Base-by-base conservation (phyloP, 169 alveolate species). In the Cryptosporidium sp. region DNA sequence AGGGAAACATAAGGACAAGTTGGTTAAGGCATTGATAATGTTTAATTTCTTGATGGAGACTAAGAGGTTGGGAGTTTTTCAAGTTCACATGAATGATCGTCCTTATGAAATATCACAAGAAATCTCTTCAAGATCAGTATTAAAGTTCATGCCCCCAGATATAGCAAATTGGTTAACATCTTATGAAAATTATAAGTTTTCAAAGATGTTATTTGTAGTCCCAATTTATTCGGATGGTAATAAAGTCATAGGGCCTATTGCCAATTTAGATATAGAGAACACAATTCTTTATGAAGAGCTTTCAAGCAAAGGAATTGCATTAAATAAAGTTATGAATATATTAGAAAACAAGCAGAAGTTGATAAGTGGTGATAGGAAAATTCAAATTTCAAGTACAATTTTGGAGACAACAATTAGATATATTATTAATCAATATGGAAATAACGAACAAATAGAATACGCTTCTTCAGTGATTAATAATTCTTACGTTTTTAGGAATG, bases 71-170 rank as follows among this genome's bases (percentile, higher is more conserved):
- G 70, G 70, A 37, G 86, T 62, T 31, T 18, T 73, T 37, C 86
- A 73, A 37, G 55, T 16, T 52, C 86, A 73, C 21, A 33, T 12
- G 21, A n/a, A 14, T n/a, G 26, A 14, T 33, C 14, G 6, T 16
- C 71, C 86, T 12, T 73, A 21, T 51, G 55, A 73, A 1, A 73
- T 73, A 31, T 23, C 43, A 52, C 62, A 59, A 37, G 86, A 73
- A n/a, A 26, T 59, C 29, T 37, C 37, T 14, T 37, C 51, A 18
- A 21, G 29, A 4, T 55, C 86, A 26, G 29, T 73, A 62, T 31
- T 73, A 39, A 73, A 21, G 7, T 73, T 51, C 55, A 26, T 73
- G 70, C 86, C 86, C 6, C 86, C 86, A n/a, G 86, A 73, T 73
- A 6, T 73, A 23, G 86, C 86, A 52, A 73, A 73, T 73, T 73